These are phyloP conservation scores for Omphalotus olearius DNA, from an alignment of 1,284 basidiomycete genomes.

Conservation along the genomic window DNA sequence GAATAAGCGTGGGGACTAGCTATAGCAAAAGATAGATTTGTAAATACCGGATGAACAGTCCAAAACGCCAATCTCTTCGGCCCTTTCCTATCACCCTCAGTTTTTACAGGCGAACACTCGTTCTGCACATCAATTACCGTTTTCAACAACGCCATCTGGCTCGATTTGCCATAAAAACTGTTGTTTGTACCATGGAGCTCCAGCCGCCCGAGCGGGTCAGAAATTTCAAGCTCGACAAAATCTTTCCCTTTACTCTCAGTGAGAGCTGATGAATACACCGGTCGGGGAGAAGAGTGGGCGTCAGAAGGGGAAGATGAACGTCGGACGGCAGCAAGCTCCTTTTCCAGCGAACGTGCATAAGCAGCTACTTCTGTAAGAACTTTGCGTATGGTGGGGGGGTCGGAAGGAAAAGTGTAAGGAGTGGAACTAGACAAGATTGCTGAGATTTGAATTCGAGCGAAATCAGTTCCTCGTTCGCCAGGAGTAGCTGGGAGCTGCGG, in stretches of 20 bases:
- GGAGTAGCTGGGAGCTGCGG: too few relatives aligned
- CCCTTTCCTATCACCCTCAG: neutral
- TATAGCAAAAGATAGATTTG: neutral
- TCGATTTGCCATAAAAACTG: conserved; percentile 4
- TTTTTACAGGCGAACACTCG: neutral
- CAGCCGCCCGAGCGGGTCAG: neutral
- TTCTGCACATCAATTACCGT: conserved; percentile 2
- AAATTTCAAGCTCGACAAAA: neutral
- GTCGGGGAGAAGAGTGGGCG: too few relatives aligned
- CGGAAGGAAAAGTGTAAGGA: conserved; percentile 1
- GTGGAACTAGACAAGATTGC: conserved; percentile 2
- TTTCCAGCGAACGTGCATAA: conserved; percentile 9
- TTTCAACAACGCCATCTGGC: conserved; percentile 1
- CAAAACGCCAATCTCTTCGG: neutral
- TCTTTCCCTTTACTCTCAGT: neutral
- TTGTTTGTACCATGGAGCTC: neutral
- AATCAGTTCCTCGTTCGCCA: neutral
- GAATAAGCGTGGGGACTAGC: neutral
- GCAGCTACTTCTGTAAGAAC: conserved; percentile 6
- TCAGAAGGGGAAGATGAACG: too few relatives aligned
- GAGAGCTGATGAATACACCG: neutral
- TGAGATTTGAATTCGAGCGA: conserved; percentile 4
- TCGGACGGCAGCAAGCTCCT: neutral
- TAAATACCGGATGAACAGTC: neutral
- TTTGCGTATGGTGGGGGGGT: neutral